Conservation (phyloP, 179 eudicot genomes). For the Patellifolia procumbens region DNA sequence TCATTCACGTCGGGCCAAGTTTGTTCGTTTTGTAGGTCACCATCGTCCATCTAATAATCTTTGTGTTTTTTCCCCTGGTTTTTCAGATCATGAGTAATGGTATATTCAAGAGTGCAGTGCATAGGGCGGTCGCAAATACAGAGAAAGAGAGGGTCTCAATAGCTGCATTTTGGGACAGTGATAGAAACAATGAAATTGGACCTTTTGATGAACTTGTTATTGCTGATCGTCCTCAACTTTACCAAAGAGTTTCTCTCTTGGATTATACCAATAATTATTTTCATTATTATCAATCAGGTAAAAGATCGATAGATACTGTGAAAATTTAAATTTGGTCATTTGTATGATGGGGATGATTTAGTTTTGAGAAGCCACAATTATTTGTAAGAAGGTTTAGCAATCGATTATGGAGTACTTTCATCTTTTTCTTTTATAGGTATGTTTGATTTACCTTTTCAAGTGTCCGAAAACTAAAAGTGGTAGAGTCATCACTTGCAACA, state of each 20-base stretch:
- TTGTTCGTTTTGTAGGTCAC: no score
- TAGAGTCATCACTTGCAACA: no score
- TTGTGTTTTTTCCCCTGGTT: neutral
- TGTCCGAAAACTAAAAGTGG: no score
- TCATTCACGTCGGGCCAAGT: no score
- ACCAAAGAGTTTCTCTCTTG: conserved; percentile 34
- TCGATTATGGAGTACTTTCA: no score
- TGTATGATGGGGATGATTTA: neutral
- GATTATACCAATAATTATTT: conserved; percentile 33
- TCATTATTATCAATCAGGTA: conserved; percentile 38
- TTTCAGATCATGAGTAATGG: conserved; percentile 72
- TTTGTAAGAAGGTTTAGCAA: no score
- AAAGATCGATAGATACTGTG: conserved; percentile 39
- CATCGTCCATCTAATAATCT: no score
- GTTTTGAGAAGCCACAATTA: neutral
- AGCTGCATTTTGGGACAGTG: conserved; percentile 52
- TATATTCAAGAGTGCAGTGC: conserved; percentile 55
- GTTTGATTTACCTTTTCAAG: neutral
- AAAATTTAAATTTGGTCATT: conserved; percentile 18
- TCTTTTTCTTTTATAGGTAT: no score
- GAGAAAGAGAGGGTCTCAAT: conserved; percentile 47
- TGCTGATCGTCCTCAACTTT: conserved; percentile 42
- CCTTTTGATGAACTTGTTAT: conserved; percentile 53
- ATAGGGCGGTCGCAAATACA: conserved; percentile 55
- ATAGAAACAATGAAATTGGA: conserved; percentile 30